Evolutionary conservation across 2,329 filamentous ascomycete species (phyloP), one percentile per base, ranked within the genome.

Genomic region (Pochonia chlamydosporia): DNA sequence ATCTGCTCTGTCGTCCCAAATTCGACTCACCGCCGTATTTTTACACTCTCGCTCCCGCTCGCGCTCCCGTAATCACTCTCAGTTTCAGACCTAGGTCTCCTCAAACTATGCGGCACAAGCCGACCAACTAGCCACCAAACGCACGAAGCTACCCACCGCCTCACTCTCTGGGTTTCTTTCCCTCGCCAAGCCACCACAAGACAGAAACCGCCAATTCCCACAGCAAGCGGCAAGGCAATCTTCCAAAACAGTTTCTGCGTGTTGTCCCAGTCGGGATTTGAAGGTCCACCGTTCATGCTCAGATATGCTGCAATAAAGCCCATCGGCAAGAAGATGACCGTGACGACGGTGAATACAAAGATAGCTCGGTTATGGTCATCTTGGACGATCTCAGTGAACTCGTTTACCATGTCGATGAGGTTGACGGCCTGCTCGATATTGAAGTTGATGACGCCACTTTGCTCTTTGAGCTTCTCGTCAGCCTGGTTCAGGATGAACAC

Each of bases 281-380:
- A 46, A 7, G 46, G 45, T 11, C 49, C 45, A 11, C 39, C 50
- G 24, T 61, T 62, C 63, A 64, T 64, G 25, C 62, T 59, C n/a
- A 65, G 41, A 44, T 60, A 63, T 41, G 57, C 54, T 1, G 61
- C 54, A 23, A 64, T 50, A 30, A 64, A 64, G 5, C 59, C 60
- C 20, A 64, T 43, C 3, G 63, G 62, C 31, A 63, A 44, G 44
- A 64, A 64, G 4, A 63, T 53, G 5, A 60, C 50, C 0, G 63
- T 58, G 8, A 64, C 58, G 20, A 63, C 54, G 0, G 63, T 63
- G 43, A 65, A 64, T 2, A 63, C 52, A 2, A 61, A 43, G 28
- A 64, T 60, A 1, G 61, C 59, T 31, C 56, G 56, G 33, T 52
- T 52, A 18, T 63, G 51, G 31, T 59, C 50, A 18, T 45, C 43